Base-by-base conservation (phyloP, 345 rosid genomes). In the Viola odorata region DNA sequence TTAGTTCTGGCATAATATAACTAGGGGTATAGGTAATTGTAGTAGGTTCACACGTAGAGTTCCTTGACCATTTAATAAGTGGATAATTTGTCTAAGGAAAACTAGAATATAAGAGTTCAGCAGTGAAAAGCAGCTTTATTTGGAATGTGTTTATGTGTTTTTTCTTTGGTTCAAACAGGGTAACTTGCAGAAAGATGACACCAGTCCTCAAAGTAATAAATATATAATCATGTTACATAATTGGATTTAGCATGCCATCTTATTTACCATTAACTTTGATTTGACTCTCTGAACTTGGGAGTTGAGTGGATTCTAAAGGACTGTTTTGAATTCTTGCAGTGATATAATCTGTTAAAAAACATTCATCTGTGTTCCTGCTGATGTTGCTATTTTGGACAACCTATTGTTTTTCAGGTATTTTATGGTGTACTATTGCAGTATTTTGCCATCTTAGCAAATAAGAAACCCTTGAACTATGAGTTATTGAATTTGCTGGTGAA, bases 361-460 rank as follows among this genome's bases (percentile, higher is more conserved):
- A 37, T 10, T 32, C 37, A 10, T 53, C 12, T 53, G 12, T 53
- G 2, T 8, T 39, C 36, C 36, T 37, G 0, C 17, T 57, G 32
- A 23, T 23, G 32, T 15, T 40, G 45, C 12, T 57, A 5, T 45
- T 60, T n/a, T 57, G 36, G 36, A 57, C 40, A 16, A 10, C 41
- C 12, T n/a, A n/a, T 63, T 55, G 42, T 55, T 67, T 52, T 55
- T 41, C 91, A 94, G 99, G 82, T 94, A 58, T 94, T 94, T 72
- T 94, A 88, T 72, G 98, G 98, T 51, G 58, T 89, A 37, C 81
- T 92, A 23, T 62, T 92, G 76, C 97, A 92, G 75, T 89, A 87
- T 77, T 92, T 92, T 82, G 97, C 97, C 3, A 80, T 87, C 55
- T 73, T 78, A 70, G 81, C 96, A 57, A 85, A 71, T 77, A 82